These are phyloP conservation scores for Penicillium silybi DNA, from an alignment of 495 filamentous ascomycete species.

Conservation along the genomic window DNA sequence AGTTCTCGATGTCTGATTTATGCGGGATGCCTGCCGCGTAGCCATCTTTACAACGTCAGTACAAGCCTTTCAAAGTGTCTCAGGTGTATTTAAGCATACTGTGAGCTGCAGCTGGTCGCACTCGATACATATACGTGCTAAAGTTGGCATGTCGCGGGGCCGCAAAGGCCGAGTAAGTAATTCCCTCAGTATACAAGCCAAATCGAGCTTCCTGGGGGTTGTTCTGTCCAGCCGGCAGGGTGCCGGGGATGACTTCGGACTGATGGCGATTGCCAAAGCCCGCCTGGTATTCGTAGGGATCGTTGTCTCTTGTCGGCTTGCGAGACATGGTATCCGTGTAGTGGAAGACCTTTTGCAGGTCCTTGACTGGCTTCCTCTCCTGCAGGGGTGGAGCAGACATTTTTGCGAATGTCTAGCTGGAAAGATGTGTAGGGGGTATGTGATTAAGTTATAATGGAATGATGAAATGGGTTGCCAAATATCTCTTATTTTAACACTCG, in stretches of 20 bases:
- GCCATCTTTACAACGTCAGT: constrained; percentile 21
- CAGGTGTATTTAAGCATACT: constrained; percentile 20
- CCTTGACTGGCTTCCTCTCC: constrained; percentile 27
- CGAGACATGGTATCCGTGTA: constrained; percentile 40
- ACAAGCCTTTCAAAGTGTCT: not conserved
- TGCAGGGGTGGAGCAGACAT: constrained; percentile 25
- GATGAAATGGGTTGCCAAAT: not conserved
- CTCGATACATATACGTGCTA: constrained; percentile 41
- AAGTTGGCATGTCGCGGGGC: constrained; percentile 38
- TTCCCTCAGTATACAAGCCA: constrained; percentile 57
- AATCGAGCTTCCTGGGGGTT: constrained; percentile 38
- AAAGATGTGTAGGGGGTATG: not conserved
- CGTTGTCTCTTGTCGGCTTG: constrained; percentile 41
- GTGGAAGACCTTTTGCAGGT: constrained; percentile 41
- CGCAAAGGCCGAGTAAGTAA: constrained; percentile 52
- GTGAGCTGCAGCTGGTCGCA: constrained; percentile 37
- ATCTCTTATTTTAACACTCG: not conserved
- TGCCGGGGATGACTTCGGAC: constrained; percentile 42
- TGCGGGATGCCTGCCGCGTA: constrained; percentile 29
- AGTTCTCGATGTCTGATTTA: constrained; percentile 39
- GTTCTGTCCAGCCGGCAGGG: constrained; percentile 38
- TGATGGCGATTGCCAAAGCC: constrained; percentile 40
- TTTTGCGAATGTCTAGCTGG: not conserved
- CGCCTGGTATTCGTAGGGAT: constrained; percentile 39
- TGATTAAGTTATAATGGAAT: not conserved